A percentile compares a stretch with the other conserved stretches of the same genome.
These are phyloP conservation scores for Kwoniella dendrophila DNA, from an alignment of 768 basidiomycete species.

Conservation along the genomic window DNA sequence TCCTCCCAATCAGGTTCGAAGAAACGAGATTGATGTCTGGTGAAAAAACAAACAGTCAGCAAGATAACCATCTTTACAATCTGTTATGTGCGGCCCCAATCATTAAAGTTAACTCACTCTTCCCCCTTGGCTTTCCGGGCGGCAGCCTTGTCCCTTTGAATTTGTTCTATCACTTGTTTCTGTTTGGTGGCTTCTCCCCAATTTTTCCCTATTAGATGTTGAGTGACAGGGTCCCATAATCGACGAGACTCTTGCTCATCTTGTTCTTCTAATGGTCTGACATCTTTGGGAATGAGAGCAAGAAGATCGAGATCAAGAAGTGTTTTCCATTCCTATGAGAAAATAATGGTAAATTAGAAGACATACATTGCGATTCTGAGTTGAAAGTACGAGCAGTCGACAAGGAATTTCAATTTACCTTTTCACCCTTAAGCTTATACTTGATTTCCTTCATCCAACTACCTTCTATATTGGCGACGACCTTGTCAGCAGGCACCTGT, in stretches of 20 bases:
- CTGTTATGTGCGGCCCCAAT: background rate
- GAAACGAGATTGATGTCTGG: conserved; percentile 70
- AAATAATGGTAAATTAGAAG: background rate
- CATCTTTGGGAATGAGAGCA: conserved; percentile 74
- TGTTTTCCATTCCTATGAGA: conserved; percentile 62
- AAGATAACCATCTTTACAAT: background rate
- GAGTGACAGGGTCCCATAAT: conserved; percentile 81
- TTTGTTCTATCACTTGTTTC: conserved; percentile 89
- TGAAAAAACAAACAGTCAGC: background rate
- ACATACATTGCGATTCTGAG: no score
- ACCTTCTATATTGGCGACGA: conserved; percentile 84
- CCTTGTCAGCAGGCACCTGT: conserved; percentile 76
- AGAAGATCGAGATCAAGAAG: conserved; percentile 77
- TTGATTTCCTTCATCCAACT: conserved; percentile 81
- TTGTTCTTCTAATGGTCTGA: conserved; percentile 80
- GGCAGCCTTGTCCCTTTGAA: conserved; percentile 81
- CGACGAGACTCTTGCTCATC: conserved; percentile 76
- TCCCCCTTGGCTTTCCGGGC: conserved; percentile 79
- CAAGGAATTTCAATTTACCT: conserved; percentile 56
- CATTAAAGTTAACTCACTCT: conserved; percentile 67
- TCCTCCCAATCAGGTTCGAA: conserved; percentile 71
- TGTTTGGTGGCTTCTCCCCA: conserved; percentile 86
- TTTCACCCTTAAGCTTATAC: conserved; percentile 64
- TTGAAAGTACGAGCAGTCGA: no score
- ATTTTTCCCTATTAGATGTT: conserved; percentile 71